phyloP scores from a whole-genome alignment of 768 basidiomycete genomes.

The Kwoniella heveanensis region DNA sequence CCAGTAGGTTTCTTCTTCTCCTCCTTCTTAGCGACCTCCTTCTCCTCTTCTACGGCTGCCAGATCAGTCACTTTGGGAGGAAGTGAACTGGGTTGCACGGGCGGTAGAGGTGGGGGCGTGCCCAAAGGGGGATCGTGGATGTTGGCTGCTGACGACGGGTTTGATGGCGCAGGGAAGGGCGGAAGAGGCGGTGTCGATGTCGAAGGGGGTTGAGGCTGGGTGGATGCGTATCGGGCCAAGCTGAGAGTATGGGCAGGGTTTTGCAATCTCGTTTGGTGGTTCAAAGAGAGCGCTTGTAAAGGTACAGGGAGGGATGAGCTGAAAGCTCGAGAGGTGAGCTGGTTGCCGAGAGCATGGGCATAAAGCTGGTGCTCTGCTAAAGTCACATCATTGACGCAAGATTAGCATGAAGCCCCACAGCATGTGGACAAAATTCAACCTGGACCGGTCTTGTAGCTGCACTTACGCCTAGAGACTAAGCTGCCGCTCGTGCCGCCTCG shows the following conservation, averaged over 20 bases:
- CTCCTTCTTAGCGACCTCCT: constrained; percentile 40
- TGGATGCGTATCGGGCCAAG: constrained; percentile 21
- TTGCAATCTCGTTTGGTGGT: constrained; percentile 13
- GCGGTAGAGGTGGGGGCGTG: constrained; percentile 35
- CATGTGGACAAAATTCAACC: not conserved
- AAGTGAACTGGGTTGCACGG: constrained; percentile 21
- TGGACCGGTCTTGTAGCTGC: not conserved
- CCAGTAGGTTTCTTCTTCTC: constrained; percentile 37
- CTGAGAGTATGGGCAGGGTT: not conserved
- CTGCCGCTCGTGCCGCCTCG: constrained; percentile 2
- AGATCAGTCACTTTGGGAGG: constrained; percentile 34
- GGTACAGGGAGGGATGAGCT: constrained; percentile 24
- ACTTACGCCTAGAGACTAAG: constrained; percentile 9
- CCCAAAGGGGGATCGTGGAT: constrained; percentile 35
- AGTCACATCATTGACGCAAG: not conserved
- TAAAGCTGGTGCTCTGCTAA: constrained; percentile 16
- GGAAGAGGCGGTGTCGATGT: constrained; percentile 16
- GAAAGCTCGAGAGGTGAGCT: constrained; percentile 18
- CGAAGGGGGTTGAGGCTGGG: constrained; percentile 21
- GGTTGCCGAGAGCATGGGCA: constrained; percentile 15
- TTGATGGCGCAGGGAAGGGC: constrained; percentile 15
- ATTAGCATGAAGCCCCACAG: too few species aligned
- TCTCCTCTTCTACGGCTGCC: constrained; percentile 26
- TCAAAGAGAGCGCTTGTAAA: constrained; percentile 12
- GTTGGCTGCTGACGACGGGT: constrained; percentile 10